Evolutionary conservation across 2,329 filamentous ascomycete genomes (phyloP).

Genomic region (Trichoderma sp.): DNA sequence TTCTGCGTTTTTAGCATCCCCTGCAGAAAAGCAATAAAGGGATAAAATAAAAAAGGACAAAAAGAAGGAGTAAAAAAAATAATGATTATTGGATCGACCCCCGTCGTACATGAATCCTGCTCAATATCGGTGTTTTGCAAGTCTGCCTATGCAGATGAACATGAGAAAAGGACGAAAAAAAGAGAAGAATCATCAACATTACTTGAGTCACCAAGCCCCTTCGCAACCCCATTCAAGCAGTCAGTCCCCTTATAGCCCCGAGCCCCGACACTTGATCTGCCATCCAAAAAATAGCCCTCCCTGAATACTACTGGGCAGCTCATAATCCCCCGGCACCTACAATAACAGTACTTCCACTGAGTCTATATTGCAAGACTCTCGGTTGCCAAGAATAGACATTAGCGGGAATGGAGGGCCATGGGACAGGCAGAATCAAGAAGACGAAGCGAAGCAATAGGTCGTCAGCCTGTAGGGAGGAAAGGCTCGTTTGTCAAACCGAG

Average conservation of each 20-base stretch:
- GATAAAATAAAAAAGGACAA: neutral
- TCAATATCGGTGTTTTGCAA: constrained; percentile 22
- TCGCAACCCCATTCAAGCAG: neutral
- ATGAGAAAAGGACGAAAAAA: constrained; percentile 8
- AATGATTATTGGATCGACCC: constrained; percentile 22
- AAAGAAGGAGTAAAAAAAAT: constrained; percentile 22
- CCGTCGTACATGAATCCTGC: constrained; percentile 23
- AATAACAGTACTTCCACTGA: neutral
- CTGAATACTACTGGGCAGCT: neutral
- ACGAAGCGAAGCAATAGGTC: neutral
- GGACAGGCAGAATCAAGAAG: neutral
- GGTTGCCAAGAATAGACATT: neutral
- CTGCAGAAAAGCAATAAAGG: neutral
- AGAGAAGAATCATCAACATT: constrained; percentile 22
- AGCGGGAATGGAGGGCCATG: neutral
- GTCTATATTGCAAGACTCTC: neutral
- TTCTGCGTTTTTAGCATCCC: neutral
- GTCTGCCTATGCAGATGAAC: constrained; percentile 14
- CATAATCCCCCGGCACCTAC: neutral
- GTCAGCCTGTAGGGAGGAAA: neutral
- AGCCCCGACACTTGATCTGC: constrained; percentile 7
- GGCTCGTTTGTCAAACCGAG: constrained; percentile 5
- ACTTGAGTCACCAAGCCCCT: constrained; percentile 6
- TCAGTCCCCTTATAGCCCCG: neutral
- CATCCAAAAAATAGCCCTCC: neutral